phyloP scores from a whole-genome alignment of 169 alveolate genomes.

The Eimeria acervulina region DNA sequence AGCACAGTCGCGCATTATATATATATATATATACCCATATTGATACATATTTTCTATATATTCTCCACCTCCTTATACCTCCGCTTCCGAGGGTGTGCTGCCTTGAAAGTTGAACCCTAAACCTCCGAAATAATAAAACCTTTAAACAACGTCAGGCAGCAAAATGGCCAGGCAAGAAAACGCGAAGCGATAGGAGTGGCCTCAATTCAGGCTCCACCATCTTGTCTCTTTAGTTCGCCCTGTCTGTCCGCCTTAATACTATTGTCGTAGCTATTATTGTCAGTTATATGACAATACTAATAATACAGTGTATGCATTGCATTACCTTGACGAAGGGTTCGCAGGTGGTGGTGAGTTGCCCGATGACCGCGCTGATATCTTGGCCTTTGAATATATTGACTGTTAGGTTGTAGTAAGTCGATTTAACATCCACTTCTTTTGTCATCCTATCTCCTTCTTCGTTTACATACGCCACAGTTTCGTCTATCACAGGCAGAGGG shows the following conservation, averaged over 20 bases:
- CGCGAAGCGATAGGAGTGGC: too few relatives aligned
- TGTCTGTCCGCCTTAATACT: too few relatives aligned
- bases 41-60: too few relatives aligned
- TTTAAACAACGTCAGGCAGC: background rate
- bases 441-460: slow-evolving; percentile 68
- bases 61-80: too few relatives aligned
- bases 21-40: background rate
- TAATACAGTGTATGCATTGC: background rate
- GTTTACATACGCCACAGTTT: slow-evolving; percentile 65
- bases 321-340: slow-evolving; percentile 87
- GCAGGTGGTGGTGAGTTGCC: slow-evolving; percentile 79
- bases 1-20: background rate
- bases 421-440: slow-evolving; percentile 60
- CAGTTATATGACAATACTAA: too few relatives aligned
- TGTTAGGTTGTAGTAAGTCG: slow-evolving; percentile 82
- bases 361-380: slow-evolving; percentile 85
- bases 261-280: too few relatives aligned
- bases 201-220: too few relatives aligned
- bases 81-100: background rate
- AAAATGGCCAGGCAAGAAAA: too few relatives aligned
- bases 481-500: slow-evolving; percentile 87
- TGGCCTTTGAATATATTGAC: slow-evolving; percentile 87
- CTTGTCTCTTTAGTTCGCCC: background rate
- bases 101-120: background rate
- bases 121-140: background rate